Percentiles rank a stretch among this genome's conserved stretches.
Evolutionary conservation across 306 rosid species (phyloP).

Genomic region (Prunus mume): DNA sequence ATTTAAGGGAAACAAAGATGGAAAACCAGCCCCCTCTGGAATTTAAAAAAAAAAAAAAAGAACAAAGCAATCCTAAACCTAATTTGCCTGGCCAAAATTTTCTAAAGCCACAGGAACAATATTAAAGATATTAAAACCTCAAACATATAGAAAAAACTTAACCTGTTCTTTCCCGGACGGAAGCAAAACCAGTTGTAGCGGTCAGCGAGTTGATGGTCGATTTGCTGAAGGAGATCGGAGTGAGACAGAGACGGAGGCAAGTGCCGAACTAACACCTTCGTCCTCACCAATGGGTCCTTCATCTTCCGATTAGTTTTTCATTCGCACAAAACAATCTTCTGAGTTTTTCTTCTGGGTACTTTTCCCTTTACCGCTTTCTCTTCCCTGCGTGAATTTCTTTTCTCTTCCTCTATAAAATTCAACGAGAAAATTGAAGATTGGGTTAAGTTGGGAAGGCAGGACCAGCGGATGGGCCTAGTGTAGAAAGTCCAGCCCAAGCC

Average conservation of each 20-base stretch:
- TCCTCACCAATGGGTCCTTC: constrained; percentile 64
- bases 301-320: constrained; percentile 28
- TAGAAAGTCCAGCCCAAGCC: background rate
- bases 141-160: background rate
- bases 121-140: background rate
- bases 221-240: constrained; percentile 76
- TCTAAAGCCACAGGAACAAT: background rate
- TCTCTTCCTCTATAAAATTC: constrained; percentile 22
- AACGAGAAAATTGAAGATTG: constrained; percentile 7
- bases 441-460: background rate
- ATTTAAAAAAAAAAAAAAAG: background rate
- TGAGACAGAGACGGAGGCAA: constrained; percentile 85
- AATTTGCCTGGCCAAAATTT: background rate
- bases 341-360: background rate
- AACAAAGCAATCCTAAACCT: background rate
- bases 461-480: background rate
- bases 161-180: constrained; percentile 80
- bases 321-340: background rate
- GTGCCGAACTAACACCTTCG: constrained; percentile 82
- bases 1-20: background rate
- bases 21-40: background rate
- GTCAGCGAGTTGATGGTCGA: constrained; percentile 56
- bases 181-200: constrained; percentile 69
- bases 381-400: background rate
- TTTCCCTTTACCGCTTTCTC: background rate